Conservation (phyloP, 306 rosid genomes). For the Quercus wislizeni region DNA sequence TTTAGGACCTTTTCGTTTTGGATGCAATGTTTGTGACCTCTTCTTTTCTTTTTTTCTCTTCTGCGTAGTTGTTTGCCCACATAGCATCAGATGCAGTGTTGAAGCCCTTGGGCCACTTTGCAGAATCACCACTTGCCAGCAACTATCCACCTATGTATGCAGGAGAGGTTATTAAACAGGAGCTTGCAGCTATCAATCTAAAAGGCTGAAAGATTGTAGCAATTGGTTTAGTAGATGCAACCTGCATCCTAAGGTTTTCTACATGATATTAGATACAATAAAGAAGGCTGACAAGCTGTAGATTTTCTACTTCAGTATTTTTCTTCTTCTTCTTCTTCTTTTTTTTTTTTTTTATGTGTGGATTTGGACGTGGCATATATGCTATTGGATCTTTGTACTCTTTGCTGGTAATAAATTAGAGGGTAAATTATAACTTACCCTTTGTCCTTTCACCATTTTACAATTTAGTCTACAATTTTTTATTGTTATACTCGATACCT, state of each 20-base stretch:
- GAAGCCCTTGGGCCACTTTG: slow-evolving; percentile 86
- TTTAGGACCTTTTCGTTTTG: neutral
- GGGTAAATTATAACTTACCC: too few species aligned
- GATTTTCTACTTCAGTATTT: too few species aligned
- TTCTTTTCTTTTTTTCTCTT: neutral
- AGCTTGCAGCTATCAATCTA: slow-evolving; percentile 85
- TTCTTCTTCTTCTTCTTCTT: too few species aligned
- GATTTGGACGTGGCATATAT: too few species aligned
- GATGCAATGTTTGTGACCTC: slow-evolving; percentile 6
- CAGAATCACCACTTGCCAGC: slow-evolving; percentile 52
- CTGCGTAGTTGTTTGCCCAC: slow-evolving; percentile 78
- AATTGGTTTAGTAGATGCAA: neutral
- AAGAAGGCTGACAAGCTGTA: neutral
- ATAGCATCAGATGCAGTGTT: slow-evolving; percentile 88
- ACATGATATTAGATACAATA: slow-evolving; percentile 4
- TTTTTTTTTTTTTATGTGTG: too few species aligned
- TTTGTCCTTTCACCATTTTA: too few species aligned
- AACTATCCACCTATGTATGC: slow-evolving; percentile 65
- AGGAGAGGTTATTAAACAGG: slow-evolving; percentile 92
- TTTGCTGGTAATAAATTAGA: too few species aligned
- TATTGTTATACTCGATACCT: too few species aligned
- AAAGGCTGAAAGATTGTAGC: slow-evolving; percentile 51
- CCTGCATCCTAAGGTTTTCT: slow-evolving; percentile 2
- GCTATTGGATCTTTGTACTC: too few species aligned
- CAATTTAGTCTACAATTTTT: too few species aligned